Evolutionary conservation across 768 basidiomycete species (phyloP).

Genomic region (Leccinum disarticulatum): DNA sequence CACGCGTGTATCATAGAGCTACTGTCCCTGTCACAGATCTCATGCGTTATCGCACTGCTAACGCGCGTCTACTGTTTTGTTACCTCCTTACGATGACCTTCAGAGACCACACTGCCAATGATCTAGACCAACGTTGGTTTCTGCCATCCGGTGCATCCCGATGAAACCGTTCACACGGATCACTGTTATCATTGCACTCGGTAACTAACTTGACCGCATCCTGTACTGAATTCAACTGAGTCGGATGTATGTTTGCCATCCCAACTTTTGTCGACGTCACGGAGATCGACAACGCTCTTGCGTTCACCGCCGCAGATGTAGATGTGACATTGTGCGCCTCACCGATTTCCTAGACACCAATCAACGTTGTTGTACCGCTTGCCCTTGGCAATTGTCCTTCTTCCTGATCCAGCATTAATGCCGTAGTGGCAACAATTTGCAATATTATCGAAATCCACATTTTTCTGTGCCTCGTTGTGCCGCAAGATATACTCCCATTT

Average conservation of each 20-base stretch:
- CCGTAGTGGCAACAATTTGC: slow-evolving; percentile 11
- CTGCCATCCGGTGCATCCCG: slow-evolving; percentile 12
- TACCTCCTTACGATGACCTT: not conserved
- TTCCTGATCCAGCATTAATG: slow-evolving; percentile 17
- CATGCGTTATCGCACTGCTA: slow-evolving; percentile 1
- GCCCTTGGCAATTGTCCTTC: not conserved
- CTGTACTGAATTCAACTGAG: slow-evolving; percentile 3
- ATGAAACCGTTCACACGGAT: slow-evolving; percentile 13
- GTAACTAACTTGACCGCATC: slow-evolving; percentile 8
- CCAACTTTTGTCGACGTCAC: slow-evolving; percentile 13
- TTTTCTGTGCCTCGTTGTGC: slow-evolving; percentile 16
- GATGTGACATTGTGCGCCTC: not conserved
- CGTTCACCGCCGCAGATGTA: not conserved
- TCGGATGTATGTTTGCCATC: not conserved
- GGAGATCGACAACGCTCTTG: not conserved
- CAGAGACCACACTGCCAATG: slow-evolving; percentile 15
- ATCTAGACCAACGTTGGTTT: slow-evolving; percentile 14
- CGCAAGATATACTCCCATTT: slow-evolving; percentile 8
- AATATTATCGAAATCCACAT: slow-evolving; percentile 3
- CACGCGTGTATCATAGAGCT: not conserved
- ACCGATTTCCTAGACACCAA: not conserved
- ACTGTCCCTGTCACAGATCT: slow-evolving; percentile 13
- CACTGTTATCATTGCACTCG: slow-evolving; percentile 7
- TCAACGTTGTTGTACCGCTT: not conserved
- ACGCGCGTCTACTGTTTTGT: slow-evolving; percentile 1